Percentiles rank a stretch among this genome's conserved stretches.
Evolutionary conservation across 257 asterid genomes (phyloP).

Genomic region (Solanum tarijense): DNA sequence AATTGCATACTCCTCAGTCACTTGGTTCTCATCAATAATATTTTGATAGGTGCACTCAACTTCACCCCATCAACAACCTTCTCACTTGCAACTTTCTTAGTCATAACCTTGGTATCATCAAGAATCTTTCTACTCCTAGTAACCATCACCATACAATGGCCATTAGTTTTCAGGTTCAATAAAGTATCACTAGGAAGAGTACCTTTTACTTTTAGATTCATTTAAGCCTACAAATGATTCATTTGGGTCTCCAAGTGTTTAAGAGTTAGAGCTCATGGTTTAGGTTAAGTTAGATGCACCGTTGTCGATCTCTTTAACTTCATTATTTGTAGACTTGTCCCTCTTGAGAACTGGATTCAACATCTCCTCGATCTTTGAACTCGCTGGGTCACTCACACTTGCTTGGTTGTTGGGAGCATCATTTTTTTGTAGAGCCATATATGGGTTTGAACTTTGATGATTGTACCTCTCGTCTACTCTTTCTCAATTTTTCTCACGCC

Average conservation of each 20-base stretch:
- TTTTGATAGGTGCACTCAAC: not conserved
- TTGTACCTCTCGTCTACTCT: not conserved
- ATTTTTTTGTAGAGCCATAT: not conserved
- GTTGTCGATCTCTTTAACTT: not conserved
- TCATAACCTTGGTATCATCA: not conserved
- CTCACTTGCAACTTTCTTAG: not conserved
- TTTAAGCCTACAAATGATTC: not conserved
- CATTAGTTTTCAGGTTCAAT: not conserved
- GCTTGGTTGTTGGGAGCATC: not conserved
- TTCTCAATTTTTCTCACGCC: not conserved
- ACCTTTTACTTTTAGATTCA: not conserved
- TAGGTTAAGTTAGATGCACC: not conserved
- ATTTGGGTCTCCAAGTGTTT: not conserved
- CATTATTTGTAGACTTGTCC: not conserved
- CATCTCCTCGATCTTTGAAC: not conserved
- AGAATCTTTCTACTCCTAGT: not conserved
- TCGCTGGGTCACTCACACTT: not conserved
- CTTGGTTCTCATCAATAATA: not conserved
- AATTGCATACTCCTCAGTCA: not conserved
- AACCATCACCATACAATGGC: not conserved
- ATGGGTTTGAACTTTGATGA: not conserved
- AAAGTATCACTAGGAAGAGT: not conserved
- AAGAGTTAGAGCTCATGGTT: not conserved
- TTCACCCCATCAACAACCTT: not conserved
- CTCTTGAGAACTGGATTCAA: not conserved